Conservation (phyloP, 257 asterid genomes). For the Jasminum sambac region DNA sequence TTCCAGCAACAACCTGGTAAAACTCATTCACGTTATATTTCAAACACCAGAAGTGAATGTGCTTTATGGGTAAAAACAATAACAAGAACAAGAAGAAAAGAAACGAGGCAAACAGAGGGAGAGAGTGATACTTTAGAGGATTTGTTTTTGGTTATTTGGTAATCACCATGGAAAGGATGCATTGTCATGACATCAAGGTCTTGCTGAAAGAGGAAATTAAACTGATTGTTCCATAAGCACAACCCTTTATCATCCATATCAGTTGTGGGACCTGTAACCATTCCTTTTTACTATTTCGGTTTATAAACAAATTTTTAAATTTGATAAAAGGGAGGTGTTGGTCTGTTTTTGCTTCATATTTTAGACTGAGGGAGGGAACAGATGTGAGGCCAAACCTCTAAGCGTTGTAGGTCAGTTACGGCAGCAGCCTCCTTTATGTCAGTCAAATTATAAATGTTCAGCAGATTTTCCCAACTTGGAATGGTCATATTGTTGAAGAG, state of each 20-base stretch:
- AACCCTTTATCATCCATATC: neutral
- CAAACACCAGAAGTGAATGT: neutral
- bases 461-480: conserved; percentile 79
- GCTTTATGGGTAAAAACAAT: no score
- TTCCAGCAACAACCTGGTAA: conserved; percentile 93
- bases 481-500: conserved; percentile 47
- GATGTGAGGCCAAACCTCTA: conserved; percentile 62
- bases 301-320: no score
- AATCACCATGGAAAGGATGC: neutral
- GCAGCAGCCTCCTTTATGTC: conserved; percentile 73
- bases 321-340: no score
- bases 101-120: no score
- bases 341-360: neutral
- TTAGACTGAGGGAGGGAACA: neutral
- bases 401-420: conserved; percentile 71
- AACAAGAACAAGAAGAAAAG: no score
- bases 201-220: neutral
- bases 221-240: neutral
- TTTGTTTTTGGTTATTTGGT: neutral
- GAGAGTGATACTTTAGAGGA: no score
- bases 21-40: neutral
- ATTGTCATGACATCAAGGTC: neutral
- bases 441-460: conserved; percentile 71
- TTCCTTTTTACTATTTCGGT: no score
- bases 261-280: no score